phyloP scores from a whole-genome alignment of 1,284 basidiomycete genomes.

The Pyrrhoderma noxium region DNA sequence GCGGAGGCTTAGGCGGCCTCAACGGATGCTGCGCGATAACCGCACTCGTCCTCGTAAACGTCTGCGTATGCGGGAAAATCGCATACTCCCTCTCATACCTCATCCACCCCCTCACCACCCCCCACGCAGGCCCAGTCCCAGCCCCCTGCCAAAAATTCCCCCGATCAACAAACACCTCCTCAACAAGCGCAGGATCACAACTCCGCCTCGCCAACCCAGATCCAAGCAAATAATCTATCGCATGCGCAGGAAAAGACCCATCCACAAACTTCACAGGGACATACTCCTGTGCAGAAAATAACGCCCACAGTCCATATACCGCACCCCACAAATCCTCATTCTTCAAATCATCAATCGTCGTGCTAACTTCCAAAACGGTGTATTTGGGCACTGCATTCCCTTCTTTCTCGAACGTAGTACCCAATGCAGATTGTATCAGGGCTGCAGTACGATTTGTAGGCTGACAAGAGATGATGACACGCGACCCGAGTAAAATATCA shows the following conservation, averaged over 20 bases:
- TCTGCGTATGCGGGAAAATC: constrained; percentile 34
- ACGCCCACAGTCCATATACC: constrained; percentile 27
- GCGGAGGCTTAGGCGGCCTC: constrained; percentile 44
- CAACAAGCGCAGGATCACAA: constrained; percentile 1
- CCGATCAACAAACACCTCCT: constrained; percentile 34
- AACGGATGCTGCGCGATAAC: constrained; percentile 47
- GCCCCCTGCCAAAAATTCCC: constrained; percentile 50
- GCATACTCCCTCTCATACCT: constrained; percentile 23
- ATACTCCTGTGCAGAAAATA: constrained; percentile 25
- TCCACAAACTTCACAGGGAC: constrained; percentile 27
- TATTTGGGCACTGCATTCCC: constrained; percentile 27
- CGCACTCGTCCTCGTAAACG: constrained; percentile 41
- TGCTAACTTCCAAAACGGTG: constrained; percentile 26
- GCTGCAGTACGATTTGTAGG: constrained; percentile 7
- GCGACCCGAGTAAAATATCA: constrained; percentile 2
- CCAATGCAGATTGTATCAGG: constrained; percentile 27
- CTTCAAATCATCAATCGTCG: constrained; percentile 2
- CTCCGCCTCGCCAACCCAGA: constrained; percentile 24
- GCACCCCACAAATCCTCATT: constrained; percentile 27
- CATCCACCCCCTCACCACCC: constrained; percentile 37
- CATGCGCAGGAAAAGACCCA: not conserved
- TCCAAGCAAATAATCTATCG: constrained; percentile 24
- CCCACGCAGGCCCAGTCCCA: constrained; percentile 29
- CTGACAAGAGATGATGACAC: not conserved
- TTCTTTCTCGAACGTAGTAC: constrained; percentile 26